These are phyloP conservation scores for Camellia oleifera DNA, from an alignment of 179 eudicot genomes.

Conservation along the genomic window DNA sequence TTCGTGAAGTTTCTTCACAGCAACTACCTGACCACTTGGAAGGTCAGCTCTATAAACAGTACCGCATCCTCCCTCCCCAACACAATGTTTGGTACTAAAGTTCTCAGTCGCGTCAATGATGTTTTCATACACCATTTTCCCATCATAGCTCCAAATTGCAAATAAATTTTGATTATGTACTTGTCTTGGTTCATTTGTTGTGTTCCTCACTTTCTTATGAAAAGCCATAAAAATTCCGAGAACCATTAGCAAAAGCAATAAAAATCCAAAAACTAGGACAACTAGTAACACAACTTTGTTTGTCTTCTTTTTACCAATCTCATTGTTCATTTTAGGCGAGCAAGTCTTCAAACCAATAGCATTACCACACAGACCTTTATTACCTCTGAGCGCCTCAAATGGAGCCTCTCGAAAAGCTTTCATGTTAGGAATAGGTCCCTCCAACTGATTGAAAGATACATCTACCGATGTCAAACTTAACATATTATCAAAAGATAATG, in stretches of 20 bases:
- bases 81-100: not conserved
- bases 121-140: not conserved
- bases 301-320: not conserved
- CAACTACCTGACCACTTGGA: slow-evolving; percentile 20
- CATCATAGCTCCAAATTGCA: slow-evolving; percentile 21
- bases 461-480: not conserved
- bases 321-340: not conserved
- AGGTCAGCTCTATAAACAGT: slow-evolving; percentile 32
- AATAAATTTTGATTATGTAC: slow-evolving; percentile 16
- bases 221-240: not conserved
- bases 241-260: not conserved
- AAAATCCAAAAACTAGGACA: not conserved
- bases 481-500: no score
- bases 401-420: slow-evolving; percentile 31
- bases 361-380: slow-evolving; percentile 13
- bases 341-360: slow-evolving; percentile 28
- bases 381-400: slow-evolving; percentile 15
- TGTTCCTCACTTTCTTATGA: not conserved
- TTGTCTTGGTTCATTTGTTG: not conserved
- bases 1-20: not conserved
- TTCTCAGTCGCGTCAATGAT: not conserved
- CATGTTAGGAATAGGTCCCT: slow-evolving; percentile 44
- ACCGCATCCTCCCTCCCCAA: slow-evolving; percentile 23
- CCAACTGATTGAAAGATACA: slow-evolving; percentile 43
- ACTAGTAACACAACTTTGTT: not conserved